Percentiles rank a stretch among this genome's conserved stretches.
Conservation (phyloP, 2,329 filamentous ascomycete genomes). For the Sporothrix curviconia region DNA sequence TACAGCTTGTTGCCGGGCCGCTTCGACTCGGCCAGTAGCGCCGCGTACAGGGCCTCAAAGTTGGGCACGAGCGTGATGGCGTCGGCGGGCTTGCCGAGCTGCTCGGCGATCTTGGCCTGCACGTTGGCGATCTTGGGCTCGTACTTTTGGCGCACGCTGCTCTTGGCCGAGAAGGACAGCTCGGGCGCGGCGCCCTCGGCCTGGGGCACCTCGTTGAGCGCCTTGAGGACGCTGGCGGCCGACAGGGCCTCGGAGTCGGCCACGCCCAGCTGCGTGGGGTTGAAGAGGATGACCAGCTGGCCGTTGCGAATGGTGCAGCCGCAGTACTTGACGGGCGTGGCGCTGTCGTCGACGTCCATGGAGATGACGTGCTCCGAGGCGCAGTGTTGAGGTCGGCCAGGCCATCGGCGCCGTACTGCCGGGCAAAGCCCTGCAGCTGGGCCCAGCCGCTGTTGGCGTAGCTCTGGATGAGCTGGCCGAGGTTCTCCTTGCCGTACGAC, state of each 20-base stretch:
- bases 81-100: slow-evolving; percentile 27
- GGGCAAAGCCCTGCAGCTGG: slow-evolving; percentile 10
- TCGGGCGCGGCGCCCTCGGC: slow-evolving; percentile 18
- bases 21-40: slow-evolving; percentile 31
- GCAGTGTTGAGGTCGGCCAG: slow-evolving; percentile 38
- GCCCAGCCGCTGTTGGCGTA: slow-evolving; percentile 23
- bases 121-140: slow-evolving; percentile 35
- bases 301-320: slow-evolving; percentile 37
- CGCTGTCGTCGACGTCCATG: slow-evolving; percentile 38
- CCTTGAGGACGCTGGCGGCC: slow-evolving; percentile 32
- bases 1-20: slow-evolving; percentile 26
- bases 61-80: slow-evolving; percentile 41
- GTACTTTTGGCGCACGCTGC: slow-evolving; percentile 37
- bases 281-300: slow-evolving; percentile 43
- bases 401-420: slow-evolving; percentile 27
- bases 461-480: slow-evolving; percentile 39
- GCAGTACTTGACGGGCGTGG: slow-evolving; percentile 33
- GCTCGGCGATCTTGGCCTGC: slow-evolving; percentile 30
- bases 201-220: slow-evolving; percentile 39
- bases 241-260: slow-evolving; percentile 39
- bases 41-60: slow-evolving; percentile 39
- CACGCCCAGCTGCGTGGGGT: slow-evolving; percentile 34
- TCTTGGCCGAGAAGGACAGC: slow-evolving; percentile 39
- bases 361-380: slow-evolving; percentile 37
- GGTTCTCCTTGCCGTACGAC: slow-evolving; percentile 34